A percentile compares a stretch with the other conserved stretches of the same genome.
phyloP scores from a whole-genome alignment of 2,329 filamentous ascomycete species.

The Talaromyces sp. region DNA sequence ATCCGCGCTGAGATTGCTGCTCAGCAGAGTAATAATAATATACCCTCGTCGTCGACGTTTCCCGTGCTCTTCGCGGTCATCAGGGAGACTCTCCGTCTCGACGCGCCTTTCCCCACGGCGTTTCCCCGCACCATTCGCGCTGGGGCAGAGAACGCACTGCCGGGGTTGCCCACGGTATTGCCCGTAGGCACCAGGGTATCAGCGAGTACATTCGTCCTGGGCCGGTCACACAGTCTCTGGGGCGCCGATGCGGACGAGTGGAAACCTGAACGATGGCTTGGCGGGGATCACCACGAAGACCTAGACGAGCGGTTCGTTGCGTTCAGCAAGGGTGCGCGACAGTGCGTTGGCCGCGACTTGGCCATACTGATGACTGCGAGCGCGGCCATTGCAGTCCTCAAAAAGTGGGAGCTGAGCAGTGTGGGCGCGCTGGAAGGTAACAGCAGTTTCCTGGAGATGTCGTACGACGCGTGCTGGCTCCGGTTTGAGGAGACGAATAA shows the following conservation, averaged over 20 bases:
- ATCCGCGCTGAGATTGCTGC: slow-evolving; percentile 8
- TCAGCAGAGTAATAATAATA: neutral
- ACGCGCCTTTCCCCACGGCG: slow-evolving; percentile 14
- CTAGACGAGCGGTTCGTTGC: slow-evolving; percentile 16
- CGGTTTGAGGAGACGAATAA: neutral
- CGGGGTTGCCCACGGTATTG: slow-evolving; percentile 10
- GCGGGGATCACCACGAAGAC: slow-evolving; percentile 2
- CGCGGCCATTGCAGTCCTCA: slow-evolving; percentile 12
- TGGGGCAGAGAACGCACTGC: slow-evolving; percentile 15
- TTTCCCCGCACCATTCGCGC: slow-evolving; percentile 17
- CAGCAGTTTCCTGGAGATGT: slow-evolving; percentile 18
- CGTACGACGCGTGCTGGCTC: slow-evolving; percentile 17
- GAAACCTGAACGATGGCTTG: slow-evolving; percentile 17
- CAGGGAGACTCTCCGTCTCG: slow-evolving; percentile 16
- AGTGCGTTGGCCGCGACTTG: slow-evolving; percentile 16
- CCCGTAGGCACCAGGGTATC: slow-evolving; percentile 17
- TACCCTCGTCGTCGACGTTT: neutral
- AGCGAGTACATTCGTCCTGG: slow-evolving; percentile 16
- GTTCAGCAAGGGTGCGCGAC: slow-evolving; percentile 17
- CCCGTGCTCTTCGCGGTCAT: slow-evolving; percentile 16
- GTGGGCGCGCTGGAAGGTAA: slow-evolving; percentile 12
- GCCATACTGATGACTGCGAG: slow-evolving; percentile 14
- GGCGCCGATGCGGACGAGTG: slow-evolving; percentile 15
- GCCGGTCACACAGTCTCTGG: slow-evolving; percentile 17
- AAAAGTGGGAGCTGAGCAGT: slow-evolving; percentile 12